Evolutionary conservation across 805 yeast species (phyloP).

Genomic region (Ogataea thermomethanolica): DNA sequence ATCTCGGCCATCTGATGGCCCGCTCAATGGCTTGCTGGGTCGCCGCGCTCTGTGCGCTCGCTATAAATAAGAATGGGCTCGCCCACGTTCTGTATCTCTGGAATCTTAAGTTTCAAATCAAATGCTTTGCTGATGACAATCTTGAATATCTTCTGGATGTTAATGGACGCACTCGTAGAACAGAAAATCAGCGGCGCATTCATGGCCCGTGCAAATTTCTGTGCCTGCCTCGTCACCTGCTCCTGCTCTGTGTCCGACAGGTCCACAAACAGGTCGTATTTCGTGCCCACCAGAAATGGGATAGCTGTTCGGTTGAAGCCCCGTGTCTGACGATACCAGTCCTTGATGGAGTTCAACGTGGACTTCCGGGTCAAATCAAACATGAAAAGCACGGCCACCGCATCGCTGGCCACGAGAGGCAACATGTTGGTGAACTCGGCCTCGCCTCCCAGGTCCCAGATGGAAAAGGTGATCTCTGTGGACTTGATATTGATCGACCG

Average conservation of each 20-base stretch:
- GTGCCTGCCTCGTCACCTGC: slow-evolving; percentile 78
- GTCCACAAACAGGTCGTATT: slow-evolving; percentile 83
- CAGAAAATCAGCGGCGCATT: slow-evolving; percentile 79
- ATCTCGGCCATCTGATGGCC: slow-evolving; percentile 9
- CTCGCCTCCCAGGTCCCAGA: slow-evolving; percentile 97
- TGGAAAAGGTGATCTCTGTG: slow-evolving; percentile 84
- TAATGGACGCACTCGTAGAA: slow-evolving; percentile 88
- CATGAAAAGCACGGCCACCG: slow-evolving; percentile 86
- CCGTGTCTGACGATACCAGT: slow-evolving; percentile 91
- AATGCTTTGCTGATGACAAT: slow-evolving; percentile 87
- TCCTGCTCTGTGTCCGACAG: slow-evolving; percentile 76
- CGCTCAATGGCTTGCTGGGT: not conserved
- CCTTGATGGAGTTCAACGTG: slow-evolving; percentile 82
- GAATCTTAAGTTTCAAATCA: slow-evolving; percentile 75
- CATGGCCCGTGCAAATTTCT: slow-evolving; percentile 86
- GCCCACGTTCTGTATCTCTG: slow-evolving; percentile 82
- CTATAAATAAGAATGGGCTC: slow-evolving; percentile 82
- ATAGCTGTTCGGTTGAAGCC: slow-evolving; percentile 89
- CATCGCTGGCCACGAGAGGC: slow-evolving; percentile 86
- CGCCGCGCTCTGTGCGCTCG: slow-evolving; percentile 11
- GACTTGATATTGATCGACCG: slow-evolving; percentile 78
- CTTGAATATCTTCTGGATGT: slow-evolving; percentile 91
- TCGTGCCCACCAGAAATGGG: slow-evolving; percentile 89
- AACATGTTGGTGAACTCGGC: slow-evolving; percentile 93
- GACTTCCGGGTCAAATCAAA: slow-evolving; percentile 86